Evolutionary conservation across 2,329 filamentous ascomycete genomes (phyloP).

Genomic region (Ophiognomonia clavigignenti-juglandacearum): DNA sequence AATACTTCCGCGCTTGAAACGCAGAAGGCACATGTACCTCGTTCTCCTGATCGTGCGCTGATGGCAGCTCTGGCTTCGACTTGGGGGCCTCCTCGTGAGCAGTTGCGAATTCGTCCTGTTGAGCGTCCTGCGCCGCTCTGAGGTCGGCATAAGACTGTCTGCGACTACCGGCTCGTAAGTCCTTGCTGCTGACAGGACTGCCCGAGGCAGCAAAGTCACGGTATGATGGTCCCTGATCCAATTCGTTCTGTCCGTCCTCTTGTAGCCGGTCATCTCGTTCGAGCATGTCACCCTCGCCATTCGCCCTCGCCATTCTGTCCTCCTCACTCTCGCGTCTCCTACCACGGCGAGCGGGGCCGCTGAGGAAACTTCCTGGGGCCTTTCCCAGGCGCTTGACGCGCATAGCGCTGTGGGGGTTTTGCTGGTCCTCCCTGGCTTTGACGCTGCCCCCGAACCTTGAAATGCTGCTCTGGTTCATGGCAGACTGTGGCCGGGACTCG

Average conservation of each 20-base stretch:
- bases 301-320: constrained; percentile 33
- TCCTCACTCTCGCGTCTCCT: constrained; percentile 64
- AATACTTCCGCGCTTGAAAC: constrained; percentile 57
- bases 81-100: constrained; percentile 30
- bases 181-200: constrained; percentile 50
- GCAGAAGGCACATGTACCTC: constrained; percentile 57
- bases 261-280: constrained; percentile 37
- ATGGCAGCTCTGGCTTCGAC: constrained; percentile 49
- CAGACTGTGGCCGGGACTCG: constrained; percentile 40
- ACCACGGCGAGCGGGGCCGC: constrained; percentile 73
- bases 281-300: constrained; percentile 36
- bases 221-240: constrained; percentile 31
- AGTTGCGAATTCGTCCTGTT: constrained; percentile 25
- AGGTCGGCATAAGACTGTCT: constrained; percentile 33
- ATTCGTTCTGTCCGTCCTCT: constrained; percentile 32
- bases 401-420: constrained; percentile 66
- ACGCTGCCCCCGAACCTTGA: constrained; percentile 48
- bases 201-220: constrained; percentile 51
- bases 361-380: constrained; percentile 70
- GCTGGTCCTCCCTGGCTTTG: constrained; percentile 52
- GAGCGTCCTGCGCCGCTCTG: constrained; percentile 27
- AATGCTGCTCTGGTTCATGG: constrained; percentile 45
- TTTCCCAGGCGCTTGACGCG: constrained; percentile 73
- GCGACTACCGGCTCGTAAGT: constrained; percentile 36
- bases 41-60: constrained; percentile 78